Evolutionary conservation across 2,329 filamentous ascomycete species (phyloP).

Genomic region (Rachicladosporium sp.): DNA sequence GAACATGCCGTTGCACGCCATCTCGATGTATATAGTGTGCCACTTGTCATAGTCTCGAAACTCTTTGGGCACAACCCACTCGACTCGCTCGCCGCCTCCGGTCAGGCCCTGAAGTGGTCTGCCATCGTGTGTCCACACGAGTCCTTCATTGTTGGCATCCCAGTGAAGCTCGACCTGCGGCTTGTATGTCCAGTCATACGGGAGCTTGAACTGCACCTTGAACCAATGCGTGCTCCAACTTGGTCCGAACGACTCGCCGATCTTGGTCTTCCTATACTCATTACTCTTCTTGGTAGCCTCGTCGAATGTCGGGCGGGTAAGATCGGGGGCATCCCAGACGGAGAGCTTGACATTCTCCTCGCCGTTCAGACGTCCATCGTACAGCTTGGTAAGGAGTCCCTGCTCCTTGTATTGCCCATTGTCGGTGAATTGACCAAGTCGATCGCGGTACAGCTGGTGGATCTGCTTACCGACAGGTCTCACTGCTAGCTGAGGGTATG

Average conservation of each 20-base stretch:
- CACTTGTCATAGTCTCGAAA: constrained; percentile 69
- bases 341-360: constrained; percentile 69
- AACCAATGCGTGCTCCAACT: constrained; percentile 99
- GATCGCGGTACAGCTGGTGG: constrained; percentile 69
- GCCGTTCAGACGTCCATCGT: constrained; percentile 55
- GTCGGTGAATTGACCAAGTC: constrained; percentile 69
- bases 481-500: constrained; percentile 38
- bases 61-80: constrained; percentile 77
- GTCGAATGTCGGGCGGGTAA: constrained; percentile 71
- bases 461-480: constrained; percentile 64
- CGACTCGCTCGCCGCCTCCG: constrained; percentile 72
- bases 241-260: constrained; percentile 75
- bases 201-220: constrained; percentile 67
- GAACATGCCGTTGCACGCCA: constrained; percentile 98
- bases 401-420: constrained; percentile 47
- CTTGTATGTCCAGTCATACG: constrained; percentile 58
- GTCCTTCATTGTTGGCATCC: constrained; percentile 89
- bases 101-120: constrained; percentile 83
- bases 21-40: constrained; percentile 88
- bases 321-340: constrained; percentile 52
- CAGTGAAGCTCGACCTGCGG: constrained; percentile 88
- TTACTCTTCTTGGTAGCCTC: constrained; percentile 57
- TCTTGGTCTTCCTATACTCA: constrained; percentile 59
- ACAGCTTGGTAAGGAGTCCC: constrained; percentile 50
- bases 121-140: constrained; percentile 88